These are phyloP conservation scores for Argentina anserina DNA, from an alignment of 306 rosid species.

Conservation along the genomic window DNA sequence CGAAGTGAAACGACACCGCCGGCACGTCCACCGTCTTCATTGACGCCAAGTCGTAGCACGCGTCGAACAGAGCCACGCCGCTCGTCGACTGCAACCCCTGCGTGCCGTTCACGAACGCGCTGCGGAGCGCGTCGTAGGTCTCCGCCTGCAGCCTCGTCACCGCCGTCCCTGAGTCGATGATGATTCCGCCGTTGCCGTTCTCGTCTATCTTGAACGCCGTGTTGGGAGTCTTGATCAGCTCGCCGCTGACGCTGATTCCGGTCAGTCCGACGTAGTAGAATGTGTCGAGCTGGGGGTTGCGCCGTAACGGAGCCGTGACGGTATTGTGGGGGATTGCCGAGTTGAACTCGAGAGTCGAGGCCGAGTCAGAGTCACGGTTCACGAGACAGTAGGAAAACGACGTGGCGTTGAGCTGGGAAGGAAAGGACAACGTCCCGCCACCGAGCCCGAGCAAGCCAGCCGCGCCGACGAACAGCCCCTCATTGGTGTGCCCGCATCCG, in stretches of 20 bases:
- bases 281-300: conserved; percentile 53
- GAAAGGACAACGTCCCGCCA: conserved; percentile 69
- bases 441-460: conserved; percentile 91
- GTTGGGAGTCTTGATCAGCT: conserved; percentile 41
- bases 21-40: conserved; percentile 69
- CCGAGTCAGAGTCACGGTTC: conserved; percentile 75
- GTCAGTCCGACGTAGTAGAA: conserved; percentile 59
- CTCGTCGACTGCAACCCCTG: conserved; percentile 26
- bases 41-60: conserved; percentile 75
- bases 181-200: conserved; percentile 61
- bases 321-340: conserved; percentile 47
- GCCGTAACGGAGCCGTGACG: conserved; percentile 59
- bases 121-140: conserved; percentile 50
- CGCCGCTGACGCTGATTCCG: conserved; percentile 70
- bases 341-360: conserved; percentile 72
- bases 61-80: conserved; percentile 66
- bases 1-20: conserved; percentile 65
- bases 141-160: conserved; percentile 66
- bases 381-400: conserved; percentile 82
- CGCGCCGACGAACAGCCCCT: conserved; percentile 79
- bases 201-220: conserved; percentile 40
- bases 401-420: conserved; percentile 67
- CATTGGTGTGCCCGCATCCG: conserved; percentile 88
- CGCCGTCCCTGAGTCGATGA: conserved; percentile 92
- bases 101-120: conserved; percentile 53